Conservation (phyloP, 2,329 filamentous ascomycete genomes). For the Colletotrichum somersetense region DNA sequence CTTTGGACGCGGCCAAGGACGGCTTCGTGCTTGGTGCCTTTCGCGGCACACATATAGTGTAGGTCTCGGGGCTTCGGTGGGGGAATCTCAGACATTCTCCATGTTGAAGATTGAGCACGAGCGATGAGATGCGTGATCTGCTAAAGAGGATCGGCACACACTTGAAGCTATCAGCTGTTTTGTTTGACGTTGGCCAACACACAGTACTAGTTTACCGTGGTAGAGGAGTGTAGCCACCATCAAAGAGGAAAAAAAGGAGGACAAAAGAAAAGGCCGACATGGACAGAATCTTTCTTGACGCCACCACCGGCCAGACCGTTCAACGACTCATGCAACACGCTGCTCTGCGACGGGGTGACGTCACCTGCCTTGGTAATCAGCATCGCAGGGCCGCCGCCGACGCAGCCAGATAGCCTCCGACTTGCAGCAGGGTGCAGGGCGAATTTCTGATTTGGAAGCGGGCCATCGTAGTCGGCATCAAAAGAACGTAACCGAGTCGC, state of each 20-base stretch:
- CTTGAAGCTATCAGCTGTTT: slow-evolving; percentile 5
- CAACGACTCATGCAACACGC: slow-evolving; percentile 26
- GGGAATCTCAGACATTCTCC: neutral
- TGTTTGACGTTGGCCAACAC: neutral
- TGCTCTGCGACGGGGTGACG: slow-evolving; percentile 17
- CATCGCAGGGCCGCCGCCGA: neutral
- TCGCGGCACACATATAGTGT: neutral
- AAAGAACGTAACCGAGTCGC: neutral
- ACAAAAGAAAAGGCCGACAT: neutral
- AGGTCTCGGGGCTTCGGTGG: slow-evolving; percentile 22
- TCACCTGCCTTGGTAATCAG: slow-evolving; percentile 7
- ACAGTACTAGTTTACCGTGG: neutral
- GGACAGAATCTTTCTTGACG: slow-evolving; percentile 14
- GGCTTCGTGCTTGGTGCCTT: slow-evolving; percentile 11
- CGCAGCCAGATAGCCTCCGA: neutral
- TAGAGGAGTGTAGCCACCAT: no score
- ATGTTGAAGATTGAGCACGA: neutral
- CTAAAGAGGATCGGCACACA: slow-evolving; percentile 28
- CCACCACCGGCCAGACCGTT: slow-evolving; percentile 20
- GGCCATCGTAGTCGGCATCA: neutral
- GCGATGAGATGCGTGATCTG: slow-evolving; percentile 1
- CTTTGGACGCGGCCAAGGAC: neutral
- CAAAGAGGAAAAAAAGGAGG: neutral
- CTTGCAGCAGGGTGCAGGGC: neutral
- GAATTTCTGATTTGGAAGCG: neutral